Conservation (phyloP, 495 filamentous ascomycete genomes). For the Penicillium paradoxum region DNA sequence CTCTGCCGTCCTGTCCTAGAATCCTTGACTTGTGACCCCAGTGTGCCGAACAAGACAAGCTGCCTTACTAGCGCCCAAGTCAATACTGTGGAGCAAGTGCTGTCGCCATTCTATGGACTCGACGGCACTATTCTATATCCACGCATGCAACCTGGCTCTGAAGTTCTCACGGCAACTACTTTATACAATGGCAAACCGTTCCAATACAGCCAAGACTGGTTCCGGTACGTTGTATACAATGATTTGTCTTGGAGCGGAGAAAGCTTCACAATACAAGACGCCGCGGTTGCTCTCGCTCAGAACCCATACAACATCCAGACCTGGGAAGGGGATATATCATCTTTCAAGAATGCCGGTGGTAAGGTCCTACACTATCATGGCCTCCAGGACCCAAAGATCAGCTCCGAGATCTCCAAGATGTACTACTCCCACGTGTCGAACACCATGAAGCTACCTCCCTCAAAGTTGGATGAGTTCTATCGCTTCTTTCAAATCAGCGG, state of each 20-base stretch:
- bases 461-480: slow-evolving; percentile 52
- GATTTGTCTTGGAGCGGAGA: slow-evolving; percentile 45
- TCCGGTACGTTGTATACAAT: slow-evolving; percentile 51
- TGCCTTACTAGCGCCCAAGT: slow-evolving; percentile 58
- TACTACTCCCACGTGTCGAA: slow-evolving; percentile 43
- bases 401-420: slow-evolving; percentile 37
- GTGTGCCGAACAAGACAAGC: slow-evolving; percentile 23
- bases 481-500: slow-evolving; percentile 58
- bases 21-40: slow-evolving; percentile 45
- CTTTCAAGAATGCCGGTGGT: slow-evolving; percentile 38
- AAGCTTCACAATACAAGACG: slow-evolving; percentile 36
- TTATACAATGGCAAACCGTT: slow-evolving; percentile 40
- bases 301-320: slow-evolving; percentile 49
- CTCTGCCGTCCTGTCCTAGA: slow-evolving; percentile 53
- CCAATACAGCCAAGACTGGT: slow-evolving; percentile 42
- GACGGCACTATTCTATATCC: slow-evolving; percentile 55
- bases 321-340: slow-evolving; percentile 43
- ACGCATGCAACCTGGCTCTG: slow-evolving; percentile 44
- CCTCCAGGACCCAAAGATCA: slow-evolving; percentile 42
- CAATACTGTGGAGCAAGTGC: slow-evolving; percentile 48
- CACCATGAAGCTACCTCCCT: slow-evolving; percentile 36
- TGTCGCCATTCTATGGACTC: slow-evolving; percentile 46
- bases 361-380: slow-evolving; percentile 52
- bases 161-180: slow-evolving; percentile 25
- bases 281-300: slow-evolving; percentile 29